Evolutionary conservation across 2,329 filamentous ascomycete genomes (phyloP).

Genomic region (Stemphylium lycopersici): DNA sequence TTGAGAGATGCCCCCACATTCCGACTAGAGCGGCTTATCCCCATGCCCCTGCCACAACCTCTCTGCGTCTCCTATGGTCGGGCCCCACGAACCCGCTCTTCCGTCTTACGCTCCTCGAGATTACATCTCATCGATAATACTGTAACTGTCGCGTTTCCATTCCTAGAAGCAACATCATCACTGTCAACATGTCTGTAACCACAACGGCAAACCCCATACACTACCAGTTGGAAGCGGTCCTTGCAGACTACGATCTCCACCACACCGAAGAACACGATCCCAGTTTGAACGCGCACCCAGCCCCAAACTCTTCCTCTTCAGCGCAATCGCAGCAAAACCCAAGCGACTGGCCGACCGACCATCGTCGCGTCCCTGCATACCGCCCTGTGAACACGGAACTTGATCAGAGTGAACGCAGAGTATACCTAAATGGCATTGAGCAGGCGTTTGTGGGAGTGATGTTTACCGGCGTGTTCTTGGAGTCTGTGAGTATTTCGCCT

Average conservation of each 20-base stretch:
- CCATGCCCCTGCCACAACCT: slow-evolving; percentile 1
- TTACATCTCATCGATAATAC: not conserved
- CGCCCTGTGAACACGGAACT: slow-evolving; percentile 55
- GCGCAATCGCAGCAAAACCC: slow-evolving; percentile 23
- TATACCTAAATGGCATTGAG: slow-evolving; percentile 54
- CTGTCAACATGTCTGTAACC: slow-evolving; percentile 52
- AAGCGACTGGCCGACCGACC: slow-evolving; percentile 55
- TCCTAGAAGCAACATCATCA: not conserved
- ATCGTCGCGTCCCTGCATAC: slow-evolving; percentile 56
- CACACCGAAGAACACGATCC: slow-evolving; percentile 45
- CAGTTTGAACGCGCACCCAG: slow-evolving; percentile 36
- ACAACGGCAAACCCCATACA: slow-evolving; percentile 50
- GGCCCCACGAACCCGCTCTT: not conserved
- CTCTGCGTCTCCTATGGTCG: slow-evolving; percentile 10
- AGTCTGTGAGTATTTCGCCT: slow-evolving; percentile 47
- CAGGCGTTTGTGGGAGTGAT: slow-evolving; percentile 57
- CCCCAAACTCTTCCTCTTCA: slow-evolving; percentile 28
- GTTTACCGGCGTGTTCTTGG: slow-evolving; percentile 56
- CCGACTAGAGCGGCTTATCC: slow-evolving; percentile 12
- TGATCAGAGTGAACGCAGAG: slow-evolving; percentile 51
- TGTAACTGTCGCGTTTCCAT: not conserved
- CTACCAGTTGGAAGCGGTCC: slow-evolving; percentile 45
- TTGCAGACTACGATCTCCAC: slow-evolving; percentile 57
- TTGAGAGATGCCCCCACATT: slow-evolving; percentile 20
- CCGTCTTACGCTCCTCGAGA: not conserved